Evolutionary conservation across 768 basidiomycete genomes (phyloP).

Genomic region (Lactifluus piperatus): DNA sequence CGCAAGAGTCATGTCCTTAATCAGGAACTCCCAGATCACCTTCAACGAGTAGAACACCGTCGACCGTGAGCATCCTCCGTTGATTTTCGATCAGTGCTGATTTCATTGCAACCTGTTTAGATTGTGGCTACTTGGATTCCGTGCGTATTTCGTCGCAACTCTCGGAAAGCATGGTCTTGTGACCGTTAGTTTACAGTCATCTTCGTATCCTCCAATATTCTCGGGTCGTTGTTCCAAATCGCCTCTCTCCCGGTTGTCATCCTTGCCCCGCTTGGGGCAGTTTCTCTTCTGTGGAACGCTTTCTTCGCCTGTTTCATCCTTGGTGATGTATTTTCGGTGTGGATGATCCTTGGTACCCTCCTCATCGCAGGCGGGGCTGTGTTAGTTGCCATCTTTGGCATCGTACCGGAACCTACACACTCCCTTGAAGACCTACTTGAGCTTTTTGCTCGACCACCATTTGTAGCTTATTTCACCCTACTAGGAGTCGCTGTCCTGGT

Average conservation of each 20-base stretch:
- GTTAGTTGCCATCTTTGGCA: constrained; percentile 85
- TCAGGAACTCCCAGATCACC: constrained; percentile 54
- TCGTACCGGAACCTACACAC: constrained; percentile 81
- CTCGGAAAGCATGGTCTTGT: neutral
- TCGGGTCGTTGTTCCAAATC: constrained; percentile 87
- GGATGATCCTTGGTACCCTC: constrained; percentile 79
- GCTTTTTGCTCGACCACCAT: constrained; percentile 68
- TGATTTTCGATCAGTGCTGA: constrained; percentile 3
- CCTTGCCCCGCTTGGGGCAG: constrained; percentile 86
- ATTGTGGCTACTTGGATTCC: constrained; percentile 82
- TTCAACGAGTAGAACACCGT: constrained; percentile 61
- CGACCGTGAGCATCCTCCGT: constrained; percentile 53
- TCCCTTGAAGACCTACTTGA: constrained; percentile 76
- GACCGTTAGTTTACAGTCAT: constrained; percentile 33
- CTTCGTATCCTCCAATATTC: constrained; percentile 81
- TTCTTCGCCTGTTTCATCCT: constrained; percentile 80
- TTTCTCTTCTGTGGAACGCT: constrained; percentile 91
- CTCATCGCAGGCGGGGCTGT: constrained; percentile 85
- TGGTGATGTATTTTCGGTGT: constrained; percentile 76
- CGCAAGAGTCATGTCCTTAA: constrained; percentile 88
- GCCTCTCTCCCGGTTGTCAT: constrained; percentile 92
- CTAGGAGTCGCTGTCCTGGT: constrained; percentile 51
- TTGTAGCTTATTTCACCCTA: constrained; percentile 73
- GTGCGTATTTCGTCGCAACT: constrained; percentile 25
- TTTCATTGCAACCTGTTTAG: constrained; percentile 29